These are phyloP conservation scores for Leccinum variicolor DNA, from an alignment of 768 basidiomycete genomes.

Conservation along the genomic window DNA sequence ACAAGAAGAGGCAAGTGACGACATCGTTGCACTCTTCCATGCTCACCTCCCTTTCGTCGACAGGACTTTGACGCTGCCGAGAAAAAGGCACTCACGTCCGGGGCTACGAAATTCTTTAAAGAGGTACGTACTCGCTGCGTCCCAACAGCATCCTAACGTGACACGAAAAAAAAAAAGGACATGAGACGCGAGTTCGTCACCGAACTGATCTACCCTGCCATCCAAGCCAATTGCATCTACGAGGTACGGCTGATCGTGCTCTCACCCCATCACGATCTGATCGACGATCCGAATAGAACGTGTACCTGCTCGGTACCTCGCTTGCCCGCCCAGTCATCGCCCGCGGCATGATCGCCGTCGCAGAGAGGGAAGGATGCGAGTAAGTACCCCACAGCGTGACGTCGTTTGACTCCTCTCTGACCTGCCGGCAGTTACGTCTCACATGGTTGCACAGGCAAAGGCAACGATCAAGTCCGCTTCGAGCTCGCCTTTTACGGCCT, in stretches of 20 bases:
- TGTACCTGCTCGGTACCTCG: constrained; percentile 96
- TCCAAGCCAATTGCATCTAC: constrained; percentile 98
- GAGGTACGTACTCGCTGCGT: constrained; percentile 50
- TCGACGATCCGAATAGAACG: constrained; percentile 49
- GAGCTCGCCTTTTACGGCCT: background rate
- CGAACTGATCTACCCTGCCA: constrained; percentile 95
- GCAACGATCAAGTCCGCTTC: background rate
- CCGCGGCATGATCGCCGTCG: constrained; percentile 95
- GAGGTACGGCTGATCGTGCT: constrained; percentile 51
- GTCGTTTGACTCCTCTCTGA: background rate
- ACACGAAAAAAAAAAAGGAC: constrained; percentile 54
- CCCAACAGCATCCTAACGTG: background rate
- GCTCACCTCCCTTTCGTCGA: background rate
- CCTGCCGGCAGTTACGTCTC: constrained; percentile 72
- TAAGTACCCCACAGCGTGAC: constrained; percentile 38
- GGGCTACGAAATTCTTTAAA: constrained; percentile 95
- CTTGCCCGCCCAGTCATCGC: constrained; percentile 98
- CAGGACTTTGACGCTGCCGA: constrained; percentile 94
- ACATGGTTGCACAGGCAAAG: constrained; percentile 83
- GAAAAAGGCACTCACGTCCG: constrained; percentile 83
- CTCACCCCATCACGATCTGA: background rate
- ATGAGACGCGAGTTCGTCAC: constrained; percentile 93
- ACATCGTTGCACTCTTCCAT: background rate
- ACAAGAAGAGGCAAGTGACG: constrained; percentile 69
- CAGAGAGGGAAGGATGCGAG: constrained; percentile 93